Percentiles rank a stretch among this genome's conserved stretches.
Conservation (phyloP, 345 rosid species). For the Lagerstroemia speciosa region DNA sequence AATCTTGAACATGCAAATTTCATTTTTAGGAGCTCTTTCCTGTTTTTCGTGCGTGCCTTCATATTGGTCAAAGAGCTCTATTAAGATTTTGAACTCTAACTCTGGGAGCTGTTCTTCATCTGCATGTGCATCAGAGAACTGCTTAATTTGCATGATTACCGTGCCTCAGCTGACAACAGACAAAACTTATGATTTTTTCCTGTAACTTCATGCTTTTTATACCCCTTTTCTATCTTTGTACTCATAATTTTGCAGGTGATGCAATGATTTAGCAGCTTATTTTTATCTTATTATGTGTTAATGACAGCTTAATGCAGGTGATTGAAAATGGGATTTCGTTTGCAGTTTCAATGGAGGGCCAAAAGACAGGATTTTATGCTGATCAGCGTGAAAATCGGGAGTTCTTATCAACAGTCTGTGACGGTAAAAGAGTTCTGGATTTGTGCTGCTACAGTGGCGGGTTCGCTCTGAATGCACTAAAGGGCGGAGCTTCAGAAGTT, state of each 20-base stretch:
- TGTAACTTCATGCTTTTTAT: not conserved
- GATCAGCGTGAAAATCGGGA: constrained; percentile 75
- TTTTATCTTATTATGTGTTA: constrained; percentile 2
- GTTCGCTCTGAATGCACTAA: constrained; percentile 64
- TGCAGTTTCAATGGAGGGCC: constrained; percentile 61
- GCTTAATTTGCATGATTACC: not conserved
- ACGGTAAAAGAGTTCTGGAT: constrained; percentile 69
- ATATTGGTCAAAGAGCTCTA: too few species aligned
- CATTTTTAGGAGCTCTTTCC: not conserved
- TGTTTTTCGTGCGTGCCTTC: not conserved
- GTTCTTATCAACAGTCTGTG: constrained; percentile 60
- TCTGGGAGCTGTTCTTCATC: not conserved
- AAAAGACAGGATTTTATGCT: constrained; percentile 89
- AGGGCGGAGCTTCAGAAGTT: constrained; percentile 61
- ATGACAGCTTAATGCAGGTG: constrained; percentile 32
- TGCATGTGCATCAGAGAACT: not conserved
- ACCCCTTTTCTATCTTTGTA: not conserved
- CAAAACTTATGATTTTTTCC: not conserved
- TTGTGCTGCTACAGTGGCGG: constrained; percentile 92
- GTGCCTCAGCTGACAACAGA: not conserved
- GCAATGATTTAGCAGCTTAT: not conserved
- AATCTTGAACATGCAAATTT: not conserved
- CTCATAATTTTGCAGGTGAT: not conserved
- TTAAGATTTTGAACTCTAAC: not conserved
- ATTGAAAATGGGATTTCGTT: constrained; percentile 69